phyloP scores from a whole-genome alignment of 192 early-diverging fungal genomes.

The Backusella morwellensis region DNA sequence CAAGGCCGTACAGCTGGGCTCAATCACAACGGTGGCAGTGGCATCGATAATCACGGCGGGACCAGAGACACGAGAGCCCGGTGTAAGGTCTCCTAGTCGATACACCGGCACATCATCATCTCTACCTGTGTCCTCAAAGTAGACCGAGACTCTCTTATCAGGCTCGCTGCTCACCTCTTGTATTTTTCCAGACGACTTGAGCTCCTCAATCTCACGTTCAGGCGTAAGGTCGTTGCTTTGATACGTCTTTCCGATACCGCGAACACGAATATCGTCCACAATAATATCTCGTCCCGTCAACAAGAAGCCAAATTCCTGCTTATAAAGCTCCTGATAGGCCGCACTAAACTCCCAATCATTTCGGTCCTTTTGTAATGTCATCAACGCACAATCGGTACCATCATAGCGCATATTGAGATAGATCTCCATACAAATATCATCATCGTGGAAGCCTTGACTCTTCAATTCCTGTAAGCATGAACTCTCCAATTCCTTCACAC shows the following conservation, averaged over 20 bases:
- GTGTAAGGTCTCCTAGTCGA: conserved; percentile 54
- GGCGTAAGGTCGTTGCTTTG: conserved; percentile 34
- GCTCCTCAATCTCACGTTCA: conserved; percentile 34
- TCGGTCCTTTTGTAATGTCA: conserved; percentile 72
- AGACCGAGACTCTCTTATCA: conserved; percentile 57
- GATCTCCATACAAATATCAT: conserved; percentile 55
- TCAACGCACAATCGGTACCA: conserved; percentile 90
- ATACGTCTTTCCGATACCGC: conserved; percentile 69
- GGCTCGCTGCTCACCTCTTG: conserved; percentile 24
- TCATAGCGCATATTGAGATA: conserved; percentile 91
- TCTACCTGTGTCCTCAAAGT: conserved; percentile 72
- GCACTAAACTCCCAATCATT: conserved; percentile 62
- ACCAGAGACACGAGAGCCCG: conserved; percentile 72
- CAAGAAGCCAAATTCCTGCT: conserved; percentile 95
- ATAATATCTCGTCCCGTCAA: conserved; percentile 77
- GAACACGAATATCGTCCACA: conserved; percentile 91
- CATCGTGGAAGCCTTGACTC: conserved; percentile 67
- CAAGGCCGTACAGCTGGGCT: conserved; percentile 72
- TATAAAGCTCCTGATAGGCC: conserved; percentile 74
- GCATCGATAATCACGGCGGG: conserved; percentile 91
- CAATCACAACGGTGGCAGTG: conserved; percentile 86
- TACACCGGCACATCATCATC: conserved; percentile 69
- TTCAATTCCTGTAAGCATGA: conserved; percentile 52
- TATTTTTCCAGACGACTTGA: conserved; percentile 20
- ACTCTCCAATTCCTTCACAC: conserved; percentile 46